These are phyloP conservation scores for Metschnikowia bowlesiae DNA, from an alignment of 805 yeast species.

Conservation along the genomic window DNA sequence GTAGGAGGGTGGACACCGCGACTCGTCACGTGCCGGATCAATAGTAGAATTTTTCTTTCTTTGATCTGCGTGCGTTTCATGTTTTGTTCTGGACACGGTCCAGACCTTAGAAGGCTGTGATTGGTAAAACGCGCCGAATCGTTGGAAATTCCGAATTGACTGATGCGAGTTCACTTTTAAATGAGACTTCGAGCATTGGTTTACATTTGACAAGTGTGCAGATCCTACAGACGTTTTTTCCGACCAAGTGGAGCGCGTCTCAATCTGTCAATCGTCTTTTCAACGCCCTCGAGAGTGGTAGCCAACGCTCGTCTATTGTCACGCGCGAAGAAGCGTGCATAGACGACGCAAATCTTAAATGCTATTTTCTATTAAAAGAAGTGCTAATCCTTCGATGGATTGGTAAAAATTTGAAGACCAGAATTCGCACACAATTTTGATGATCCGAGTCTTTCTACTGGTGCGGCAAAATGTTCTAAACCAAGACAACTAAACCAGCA, in stretches of 20 bases:
- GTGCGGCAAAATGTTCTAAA: too few species aligned
- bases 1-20: slow-evolving; percentile 14
- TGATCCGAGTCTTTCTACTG: too few species aligned
- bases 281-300: not conserved
- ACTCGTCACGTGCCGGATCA: slow-evolving; percentile 5
- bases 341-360: not conserved
- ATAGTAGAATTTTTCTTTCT: slow-evolving; percentile 3
- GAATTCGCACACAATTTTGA: too few species aligned
- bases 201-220: not conserved
- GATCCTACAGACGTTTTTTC: not conserved
- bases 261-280: not conserved
- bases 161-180: too few species aligned
- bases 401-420: not conserved
- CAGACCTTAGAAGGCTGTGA: not conserved
- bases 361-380: not conserved
- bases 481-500: too few species aligned
- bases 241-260: slow-evolving; percentile 1
- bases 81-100: slow-evolving; percentile 1
- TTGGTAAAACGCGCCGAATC: not conserved
- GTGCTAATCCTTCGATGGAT: not conserved
- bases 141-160: too few species aligned
- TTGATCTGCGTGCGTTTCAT: slow-evolving; percentile 3
- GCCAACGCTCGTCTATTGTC: not conserved
- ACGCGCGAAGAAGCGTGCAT: not conserved
- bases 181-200: not conserved